Base-by-base conservation (phyloP, 768 basidiomycete genomes). In the Russula sp. region DNA sequence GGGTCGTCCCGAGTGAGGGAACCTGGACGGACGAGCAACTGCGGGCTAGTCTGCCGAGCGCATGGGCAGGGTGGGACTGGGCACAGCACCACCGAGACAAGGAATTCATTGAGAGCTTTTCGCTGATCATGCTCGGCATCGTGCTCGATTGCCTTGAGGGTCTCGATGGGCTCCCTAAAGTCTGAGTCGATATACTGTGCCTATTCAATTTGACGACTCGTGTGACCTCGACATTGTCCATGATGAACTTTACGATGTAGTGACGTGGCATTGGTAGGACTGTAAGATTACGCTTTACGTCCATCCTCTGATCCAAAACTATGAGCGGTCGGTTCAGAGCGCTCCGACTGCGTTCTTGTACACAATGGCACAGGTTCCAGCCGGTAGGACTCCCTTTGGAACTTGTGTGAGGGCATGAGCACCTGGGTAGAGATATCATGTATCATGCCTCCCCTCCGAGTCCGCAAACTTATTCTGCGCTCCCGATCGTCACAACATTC, bases 21-120 rank as follows among this genome's bases (percentile, higher is more conserved):
- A 5, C 47, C 9, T 3, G 20, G 6, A 13, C 47, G 47, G 47
- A 48, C 11, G 47, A 48, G 4, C 4, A 20, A 4, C 4, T 22
- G 2, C 22, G 47, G 22, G 47, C 47, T 22, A 20, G 40, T 32
- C 44, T 44, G 55, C 42, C 18, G 18, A 27, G 6, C 16, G 55
- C 55, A 6, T 55, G 55, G 55, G 39, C 22, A 10, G 20, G 11
- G 42, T 44, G 55, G 55, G 16, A n/a, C 2, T 55, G 55, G 55
- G 55, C 42, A 62, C 75, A 79, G 31, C 69, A 75, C 48, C 75
- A 77, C 60, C 69, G 67, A 37, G 40, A 62, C 9, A 35, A 45
- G 32, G 54, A 55, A 7, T 62, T 31, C 22, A 59, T 59, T 2
- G 39, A 59, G 10, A 53, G 54, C 22, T 66, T 63, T 27, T 52